Evolutionary conservation across 2,329 filamentous ascomycete species (phyloP), one percentile per base, ranked within the genome.

Genomic region (Aspergillus bombycis): DNA sequence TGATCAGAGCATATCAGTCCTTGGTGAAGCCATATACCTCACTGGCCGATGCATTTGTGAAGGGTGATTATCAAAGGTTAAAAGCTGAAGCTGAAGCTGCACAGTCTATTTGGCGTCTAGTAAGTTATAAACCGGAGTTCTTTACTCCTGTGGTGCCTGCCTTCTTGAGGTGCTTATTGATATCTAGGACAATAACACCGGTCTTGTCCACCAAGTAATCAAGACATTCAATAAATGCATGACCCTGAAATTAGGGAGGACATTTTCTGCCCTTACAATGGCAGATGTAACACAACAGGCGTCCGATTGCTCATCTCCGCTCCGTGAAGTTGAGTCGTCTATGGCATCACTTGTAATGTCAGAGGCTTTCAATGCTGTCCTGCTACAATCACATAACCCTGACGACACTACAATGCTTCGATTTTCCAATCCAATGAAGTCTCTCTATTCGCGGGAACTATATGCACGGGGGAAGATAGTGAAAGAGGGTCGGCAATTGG

Each of bases 211-310:
- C 5, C 88, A 92, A 74, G 89, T 94, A 12, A 76, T 90, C 45
- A 81, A 85, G 23, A 88, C 91, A 11, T 92, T 94, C 73, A 88
- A 91, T 69, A 88, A 89, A 70, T 93, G 90, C 81, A 89, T 91
- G 64, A 87, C 98, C 62, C 82, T 90, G 38, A 88, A 88, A 63
- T 83, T 98, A 30, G 88, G 89, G 52, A 85, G 86, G 58, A 88
- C 92, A 4, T 97, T 94, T 73, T 84, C 85, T 36, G 86, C 88
- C 7, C 80, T 90, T 38, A 84, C 86, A 4, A 78, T 89, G 11
- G 76, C 81, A 6, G 83, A 84, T 56, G 75, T 84, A 19, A 71
- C 77, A 21, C 72, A 72, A 60, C 74, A 72, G 57, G 76, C 74
- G 54, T 74, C 72, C 8, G 70, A 72, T 5, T 67, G 72, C 53